A percentile compares a stretch with the other conserved stretches of the same genome.
phyloP scores from a whole-genome alignment of 805 yeast species.

The Hanseniaspora lindneri region DNA sequence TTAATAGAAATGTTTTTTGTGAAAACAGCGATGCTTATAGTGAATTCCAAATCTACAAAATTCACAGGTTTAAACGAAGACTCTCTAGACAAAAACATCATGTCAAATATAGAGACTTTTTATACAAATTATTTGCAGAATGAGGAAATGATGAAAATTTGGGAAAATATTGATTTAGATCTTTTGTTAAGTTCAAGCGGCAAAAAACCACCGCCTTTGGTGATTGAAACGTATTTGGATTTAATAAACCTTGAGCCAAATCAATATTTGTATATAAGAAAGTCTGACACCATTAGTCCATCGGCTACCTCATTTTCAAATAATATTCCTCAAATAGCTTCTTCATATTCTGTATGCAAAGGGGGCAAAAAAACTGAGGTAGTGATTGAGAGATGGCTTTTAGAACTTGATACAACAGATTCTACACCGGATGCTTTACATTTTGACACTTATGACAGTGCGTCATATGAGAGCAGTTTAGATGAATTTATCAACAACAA shows the following conservation, averaged over 20 bases:
- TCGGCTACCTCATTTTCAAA: neutral
- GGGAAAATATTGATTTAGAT: conserved; percentile 22
- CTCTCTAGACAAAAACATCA: conserved; percentile 19
- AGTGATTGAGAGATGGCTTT: conserved; percentile 88
- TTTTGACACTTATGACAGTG: conserved; percentile 25
- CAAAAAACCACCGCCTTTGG: conserved; percentile 56
- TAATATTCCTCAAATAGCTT: conserved; percentile 30
- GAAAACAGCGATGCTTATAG: conserved; percentile 48
- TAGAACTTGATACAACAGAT: conserved; percentile 51
- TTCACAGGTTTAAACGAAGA: conserved; percentile 19
- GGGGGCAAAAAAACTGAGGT: conserved; percentile 58
- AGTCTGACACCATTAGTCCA: conserved; percentile 24
- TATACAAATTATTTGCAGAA: conserved; percentile 19
- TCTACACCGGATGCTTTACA: conserved; percentile 27
- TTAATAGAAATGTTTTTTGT: conserved; percentile 51
- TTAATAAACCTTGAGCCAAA: conserved; percentile 43
- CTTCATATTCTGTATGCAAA: conserved; percentile 44
- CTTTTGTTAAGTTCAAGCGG: conserved; percentile 11
- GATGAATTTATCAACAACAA: conserved; percentile 62
- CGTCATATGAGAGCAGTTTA: conserved; percentile 33
- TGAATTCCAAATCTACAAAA: conserved; percentile 33
- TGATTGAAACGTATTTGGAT: conserved; percentile 73
- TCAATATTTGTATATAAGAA: conserved; percentile 49
- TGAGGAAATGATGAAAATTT: conserved; percentile 29
- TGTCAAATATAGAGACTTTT: conserved; percentile 17